Evolutionary conservation across 2,329 filamentous ascomycete species (phyloP), one percentile per base, ranked within the genome.

Genomic region (Xylariaceae sp.): DNA sequence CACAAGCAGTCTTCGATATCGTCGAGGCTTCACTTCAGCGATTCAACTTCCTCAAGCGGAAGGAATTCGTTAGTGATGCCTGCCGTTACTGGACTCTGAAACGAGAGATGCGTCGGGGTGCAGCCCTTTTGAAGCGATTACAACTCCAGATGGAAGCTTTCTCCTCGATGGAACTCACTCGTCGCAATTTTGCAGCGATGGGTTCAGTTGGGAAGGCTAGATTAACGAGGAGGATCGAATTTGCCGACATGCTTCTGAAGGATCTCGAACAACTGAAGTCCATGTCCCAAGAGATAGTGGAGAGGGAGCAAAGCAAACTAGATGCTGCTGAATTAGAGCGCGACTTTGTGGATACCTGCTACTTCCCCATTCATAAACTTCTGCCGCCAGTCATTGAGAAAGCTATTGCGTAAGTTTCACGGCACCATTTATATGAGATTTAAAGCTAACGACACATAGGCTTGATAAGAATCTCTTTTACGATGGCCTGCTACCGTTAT

Each of bases 81-180:
- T 98, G 94, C 77, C 92, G 92, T 66, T 99, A 98, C 75, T 99
- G 95, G 95, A 98, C 95, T 0, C 76, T 99, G 62, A 99, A 99
- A 77, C 87, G 95, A 53, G 95, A 99, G 74, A 91, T 94, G 60
- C 87, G 95, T 29, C 85, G 95, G 56, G 95, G 95, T 43, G 95
- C 95, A 26, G 92, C 95, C 3, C 80, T 99, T 53, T 82, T 99
- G 58, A 98, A 98, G 76, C 87, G 95, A 31, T 81, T 99, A 17
- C 95, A 99, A 73, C 78, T 98, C 55, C 93, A 97, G 73, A 90
- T 97, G 82, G 94, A 98, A 74, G 91, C 92, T 0, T 99, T 98
- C 74, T 94, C 94, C 6, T 96, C 92, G 0, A 96, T 97, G 89
- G 95, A 99, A 75, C 88, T 99, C 64, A 97, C 95, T 2, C 85